Conservation (phyloP, 1,139 yeast genomes). For the Diutina pseudorugosa region DNA sequence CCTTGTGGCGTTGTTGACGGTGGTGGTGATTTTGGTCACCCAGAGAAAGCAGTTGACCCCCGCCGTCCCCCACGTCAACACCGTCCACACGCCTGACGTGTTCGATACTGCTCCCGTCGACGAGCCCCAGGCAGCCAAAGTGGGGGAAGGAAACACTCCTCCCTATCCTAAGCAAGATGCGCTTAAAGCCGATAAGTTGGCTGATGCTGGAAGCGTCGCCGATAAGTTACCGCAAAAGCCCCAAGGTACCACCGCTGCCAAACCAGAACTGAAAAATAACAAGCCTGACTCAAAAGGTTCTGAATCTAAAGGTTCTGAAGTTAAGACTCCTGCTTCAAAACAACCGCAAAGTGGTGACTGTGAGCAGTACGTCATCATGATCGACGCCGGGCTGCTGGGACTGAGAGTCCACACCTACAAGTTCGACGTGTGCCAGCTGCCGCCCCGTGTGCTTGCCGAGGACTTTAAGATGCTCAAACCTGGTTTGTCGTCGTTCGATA, state of each 20-base stretch:
- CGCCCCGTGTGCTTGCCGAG: slow-evolving; percentile 72
- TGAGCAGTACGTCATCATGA: slow-evolving; percentile 56
- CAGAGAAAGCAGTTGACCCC: slow-evolving; percentile 19
- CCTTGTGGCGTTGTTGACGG: slow-evolving; percentile 21
- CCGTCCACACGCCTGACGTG: slow-evolving; percentile 7
- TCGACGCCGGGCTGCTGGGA: slow-evolving; percentile 97
- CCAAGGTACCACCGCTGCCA: too few relatives aligned
- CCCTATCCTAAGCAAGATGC: slow-evolving; percentile 2
- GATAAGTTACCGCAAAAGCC: background rate
- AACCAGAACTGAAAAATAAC: background rate
- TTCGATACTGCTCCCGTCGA: slow-evolving; percentile 10
- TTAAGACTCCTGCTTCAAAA: too few relatives aligned
- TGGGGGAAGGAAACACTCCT: slow-evolving; percentile 8
- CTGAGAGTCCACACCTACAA: slow-evolving; percentile 90
- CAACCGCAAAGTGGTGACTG: slow-evolving; percentile 10
- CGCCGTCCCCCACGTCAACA: slow-evolving; percentile 12
- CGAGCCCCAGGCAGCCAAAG: slow-evolving; percentile 5
- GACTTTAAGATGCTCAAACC: slow-evolving; percentile 83
- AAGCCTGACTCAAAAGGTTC: too few relatives aligned
- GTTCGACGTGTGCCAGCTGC: slow-evolving; percentile 73
- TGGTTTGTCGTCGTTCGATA: slow-evolving; percentile 78
- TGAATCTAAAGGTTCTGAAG: too few relatives aligned
- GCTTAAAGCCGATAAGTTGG: slow-evolving; percentile 4
- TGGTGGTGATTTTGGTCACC: slow-evolving; percentile 26
- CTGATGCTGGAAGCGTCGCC: background rate